Percentiles rank a stretch among this genome's conserved stretches.
These are phyloP conservation scores for Alloteropsis semialata DNA, from an alignment of 176 grass and related monocot genomes.

Conservation along the genomic window DNA sequence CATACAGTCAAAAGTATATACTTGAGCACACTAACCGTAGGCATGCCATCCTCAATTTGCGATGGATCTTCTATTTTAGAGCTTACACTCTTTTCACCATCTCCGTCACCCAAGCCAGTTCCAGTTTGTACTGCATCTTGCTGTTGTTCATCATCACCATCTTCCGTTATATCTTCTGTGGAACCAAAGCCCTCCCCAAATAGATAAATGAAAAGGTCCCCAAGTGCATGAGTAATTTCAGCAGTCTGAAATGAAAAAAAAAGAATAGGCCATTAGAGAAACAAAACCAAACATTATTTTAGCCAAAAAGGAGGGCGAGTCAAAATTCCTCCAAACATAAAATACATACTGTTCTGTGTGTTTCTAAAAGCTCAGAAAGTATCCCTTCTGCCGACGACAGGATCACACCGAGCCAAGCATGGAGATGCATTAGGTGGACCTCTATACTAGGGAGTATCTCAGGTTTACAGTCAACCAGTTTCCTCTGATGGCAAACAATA, in stretches of 20 bases:
- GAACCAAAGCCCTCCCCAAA: slow-evolving; percentile 86
- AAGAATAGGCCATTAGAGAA: background rate
- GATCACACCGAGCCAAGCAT: slow-evolving; percentile 50
- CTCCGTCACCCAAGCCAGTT: slow-evolving; percentile 94
- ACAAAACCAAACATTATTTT: slow-evolving; percentile 10
- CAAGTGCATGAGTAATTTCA: slow-evolving; percentile 81
- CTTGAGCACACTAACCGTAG: slow-evolving; percentile 44
- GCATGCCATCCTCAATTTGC: slow-evolving; percentile 55
- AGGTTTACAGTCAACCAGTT: slow-evolving; percentile 45
- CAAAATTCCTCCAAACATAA: background rate
- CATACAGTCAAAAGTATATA: background rate
- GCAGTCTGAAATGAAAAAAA: slow-evolving; percentile 60
- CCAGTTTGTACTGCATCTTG: slow-evolving; percentile 68
- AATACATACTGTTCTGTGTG: slow-evolving; percentile 60
- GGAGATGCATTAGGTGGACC: slow-evolving; percentile 59
- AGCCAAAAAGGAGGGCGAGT: no score
- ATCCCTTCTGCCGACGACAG: slow-evolving; percentile 69
- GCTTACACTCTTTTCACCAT: slow-evolving; percentile 74
- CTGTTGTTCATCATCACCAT: slow-evolving; percentile 44
- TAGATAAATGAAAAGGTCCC: slow-evolving; percentile 68
- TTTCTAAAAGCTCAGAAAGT: slow-evolving; percentile 80
- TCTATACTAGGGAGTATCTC: slow-evolving; percentile 49
- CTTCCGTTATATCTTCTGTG: slow-evolving; percentile 65
- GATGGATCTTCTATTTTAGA: slow-evolving; percentile 80
- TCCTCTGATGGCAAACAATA: slow-evolving; percentile 31